phyloP scores from a whole-genome alignment of 2,329 filamentous ascomycete genomes.

The Tolypocladium tundrense region DNA sequence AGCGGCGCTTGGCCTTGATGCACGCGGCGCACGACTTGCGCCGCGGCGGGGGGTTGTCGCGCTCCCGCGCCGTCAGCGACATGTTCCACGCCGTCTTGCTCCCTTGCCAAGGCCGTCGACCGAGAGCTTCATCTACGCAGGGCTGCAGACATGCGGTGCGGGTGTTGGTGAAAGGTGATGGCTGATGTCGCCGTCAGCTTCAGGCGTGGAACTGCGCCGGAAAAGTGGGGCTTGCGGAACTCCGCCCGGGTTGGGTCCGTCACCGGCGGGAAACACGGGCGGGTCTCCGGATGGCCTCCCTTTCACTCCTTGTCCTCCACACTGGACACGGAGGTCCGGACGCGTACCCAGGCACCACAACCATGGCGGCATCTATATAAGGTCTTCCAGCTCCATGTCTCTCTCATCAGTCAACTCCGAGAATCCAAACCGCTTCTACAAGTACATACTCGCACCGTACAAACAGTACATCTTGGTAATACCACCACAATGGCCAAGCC shows the following conservation, averaged over 20 bases:
- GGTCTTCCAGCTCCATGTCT: background rate
- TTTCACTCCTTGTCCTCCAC: background rate
- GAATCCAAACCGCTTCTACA: too few relatives aligned
- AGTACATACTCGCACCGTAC: too few relatives aligned
- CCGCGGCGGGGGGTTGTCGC: slow-evolving; percentile 32
- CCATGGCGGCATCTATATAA: background rate
- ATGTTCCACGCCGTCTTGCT: slow-evolving; percentile 5
- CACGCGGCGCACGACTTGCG: slow-evolving; percentile 49
- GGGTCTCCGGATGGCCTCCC: slow-evolving; percentile 3
- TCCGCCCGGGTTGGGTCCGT: slow-evolving; percentile 11
- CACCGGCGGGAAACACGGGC: background rate
- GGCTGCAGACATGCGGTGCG: background rate
- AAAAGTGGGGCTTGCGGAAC: slow-evolving; percentile 15
- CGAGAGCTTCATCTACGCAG: background rate
- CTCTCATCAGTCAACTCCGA: background rate
- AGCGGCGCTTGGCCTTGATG: slow-evolving; percentile 46
- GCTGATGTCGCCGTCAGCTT: background rate
- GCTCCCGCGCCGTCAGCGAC: slow-evolving; percentile 23
- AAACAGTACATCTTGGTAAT: background rate
- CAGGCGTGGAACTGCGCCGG: slow-evolving; percentile 3
- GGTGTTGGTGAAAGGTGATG: background rate
- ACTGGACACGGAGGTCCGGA: background rate
- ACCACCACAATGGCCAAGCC: slow-evolving; percentile 16
- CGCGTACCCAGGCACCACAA: background rate
- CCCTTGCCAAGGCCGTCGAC: background rate